phyloP scores from a whole-genome alignment of 495 filamentous ascomycete species.

The Lophiostoma macrostomum region DNA sequence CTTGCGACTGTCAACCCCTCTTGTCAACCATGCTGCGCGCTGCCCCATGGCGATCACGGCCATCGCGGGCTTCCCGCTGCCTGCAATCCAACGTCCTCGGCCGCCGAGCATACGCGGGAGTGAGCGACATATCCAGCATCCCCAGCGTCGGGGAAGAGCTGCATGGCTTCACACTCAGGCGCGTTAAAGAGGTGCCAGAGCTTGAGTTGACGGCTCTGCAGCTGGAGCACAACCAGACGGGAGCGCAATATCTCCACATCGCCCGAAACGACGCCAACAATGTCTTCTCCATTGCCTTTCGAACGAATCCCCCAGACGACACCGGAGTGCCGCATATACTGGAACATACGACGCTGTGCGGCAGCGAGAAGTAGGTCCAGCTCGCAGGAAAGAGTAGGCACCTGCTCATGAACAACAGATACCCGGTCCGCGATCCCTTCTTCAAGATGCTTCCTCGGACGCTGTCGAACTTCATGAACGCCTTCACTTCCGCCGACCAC shows the following conservation, averaged over 20 bases:
- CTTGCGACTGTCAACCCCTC: too few species aligned
- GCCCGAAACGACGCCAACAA: slow-evolving; percentile 95
- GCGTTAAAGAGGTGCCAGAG: slow-evolving; percentile 88
- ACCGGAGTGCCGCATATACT: slow-evolving; percentile 96
- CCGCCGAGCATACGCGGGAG: slow-evolving; percentile 56
- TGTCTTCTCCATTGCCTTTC: slow-evolving; percentile 98
- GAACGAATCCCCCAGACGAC: slow-evolving; percentile 95
- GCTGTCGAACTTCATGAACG: slow-evolving; percentile 99
- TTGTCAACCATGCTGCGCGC: slow-evolving; percentile 28
- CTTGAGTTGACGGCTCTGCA: slow-evolving; percentile 87
- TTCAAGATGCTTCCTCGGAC: slow-evolving; percentile 99
- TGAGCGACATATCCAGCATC: slow-evolving; percentile 67
- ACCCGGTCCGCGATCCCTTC: slow-evolving; percentile 94
- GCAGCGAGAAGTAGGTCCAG: slow-evolving; percentile 78
- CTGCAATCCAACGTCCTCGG: not conserved
- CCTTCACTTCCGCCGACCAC: slow-evolving; percentile 91
- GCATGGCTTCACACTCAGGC: slow-evolving; percentile 86
- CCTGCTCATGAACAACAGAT: slow-evolving; percentile 52
- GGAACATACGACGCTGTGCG: slow-evolving; percentile 94
- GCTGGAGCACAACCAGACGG: slow-evolving; percentile 86
- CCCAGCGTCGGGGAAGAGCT: slow-evolving; percentile 78
- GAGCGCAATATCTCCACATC: slow-evolving; percentile 92
- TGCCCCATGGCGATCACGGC: slow-evolving; percentile 16
- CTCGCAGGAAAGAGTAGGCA: not conserved
- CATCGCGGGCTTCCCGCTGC: slow-evolving; percentile 5